Evolutionary conservation across 371 early-diverging fungal genomes (phyloP), one percentile per base, ranked within the genome.

Genomic region (Neoconidiobolus thromboides): DNA sequence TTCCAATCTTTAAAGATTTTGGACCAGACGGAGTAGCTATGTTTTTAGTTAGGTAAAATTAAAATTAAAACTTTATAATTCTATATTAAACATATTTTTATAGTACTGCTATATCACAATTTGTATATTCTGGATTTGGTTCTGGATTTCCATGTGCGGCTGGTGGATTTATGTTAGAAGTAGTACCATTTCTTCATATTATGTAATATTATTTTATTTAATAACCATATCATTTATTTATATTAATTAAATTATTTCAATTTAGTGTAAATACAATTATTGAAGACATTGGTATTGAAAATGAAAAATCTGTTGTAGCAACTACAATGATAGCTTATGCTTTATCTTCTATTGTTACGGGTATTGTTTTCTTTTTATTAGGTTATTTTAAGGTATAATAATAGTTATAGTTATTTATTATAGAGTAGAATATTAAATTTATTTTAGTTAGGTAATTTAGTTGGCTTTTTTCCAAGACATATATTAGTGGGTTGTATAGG

Each of bases 401-500:
- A 50, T 72, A 2, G 69, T 74, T 53, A 71, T 66, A 7, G 3
- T 37, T 12, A 15, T 42, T 58, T 56, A 37, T 15, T 26, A 49
- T n/a, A 15, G 44, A 36, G 2, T 6, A 37, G 36, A 37, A 26
- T 55, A 44, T 37, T 10, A 52, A 43, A 36, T 41, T 43, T 43
- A 46, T 46, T n/a, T 40, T 63, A 70, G 57, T 71, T 88, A 41
- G 90, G 89, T 2, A 76, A 79, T 1, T 63, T 89, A 51, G 83
- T 89, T 10, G 87, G 82, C 37, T 94, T 93, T 71, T 96, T 96
- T 67, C 96, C 96, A 4, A 75, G 96, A 1, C 94, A 92, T 60
- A 91, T 96, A 50, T 74, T 96, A 5, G 89, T 96, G 10, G 96
- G 93, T n/a, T 91, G 90, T 63, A 96, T 96, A 56, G 96, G 87